Conservation (phyloP, 371 early-diverging fungal genomes). For the Fennellomyces sp. region DNA sequence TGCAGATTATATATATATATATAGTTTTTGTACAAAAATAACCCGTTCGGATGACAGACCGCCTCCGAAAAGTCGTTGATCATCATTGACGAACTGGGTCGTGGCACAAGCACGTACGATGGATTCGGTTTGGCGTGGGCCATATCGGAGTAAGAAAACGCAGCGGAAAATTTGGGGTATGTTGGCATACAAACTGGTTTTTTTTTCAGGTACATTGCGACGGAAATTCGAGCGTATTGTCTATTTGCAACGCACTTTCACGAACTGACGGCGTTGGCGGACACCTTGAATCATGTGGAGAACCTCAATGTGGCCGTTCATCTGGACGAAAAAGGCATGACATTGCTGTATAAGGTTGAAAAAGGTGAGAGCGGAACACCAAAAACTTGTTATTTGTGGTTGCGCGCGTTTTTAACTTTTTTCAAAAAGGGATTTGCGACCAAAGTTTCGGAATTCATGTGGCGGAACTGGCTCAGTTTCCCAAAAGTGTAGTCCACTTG, state of each 20-base stretch:
- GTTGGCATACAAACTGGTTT: too few species aligned
- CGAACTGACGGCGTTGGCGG: constrained; percentile 87
- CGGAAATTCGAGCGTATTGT: constrained; percentile 75
- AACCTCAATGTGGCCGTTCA: constrained; percentile 90
- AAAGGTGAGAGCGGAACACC: not conserved
- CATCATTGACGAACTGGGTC: constrained; percentile 98
- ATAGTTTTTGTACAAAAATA: not conserved
- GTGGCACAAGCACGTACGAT: constrained; percentile 99
- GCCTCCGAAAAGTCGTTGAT: constrained; percentile 91
- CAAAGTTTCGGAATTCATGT: constrained; percentile 99
- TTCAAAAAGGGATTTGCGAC: constrained; percentile 82
- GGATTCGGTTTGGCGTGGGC: constrained; percentile 98
- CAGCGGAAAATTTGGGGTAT: too few species aligned
- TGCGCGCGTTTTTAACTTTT: not conserved
- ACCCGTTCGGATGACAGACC: constrained; percentile 32
- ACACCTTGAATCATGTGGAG: constrained; percentile 71
- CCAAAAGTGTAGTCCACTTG: constrained; percentile 77
- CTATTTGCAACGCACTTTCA: constrained; percentile 99
- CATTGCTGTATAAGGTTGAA: constrained; percentile 86
- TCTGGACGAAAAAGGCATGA: constrained; percentile 61
- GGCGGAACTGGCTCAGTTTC: constrained; percentile 95
- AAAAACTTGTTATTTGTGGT: not conserved
- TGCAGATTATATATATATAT: too few species aligned
- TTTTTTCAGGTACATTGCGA: constrained; percentile 74
- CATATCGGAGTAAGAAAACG: constrained; percentile 93